Percentiles rank a stretch among this genome's conserved stretches.
phyloP scores from a whole-genome alignment of 768 basidiomycete species.

The Tricholoma sp. region DNA sequence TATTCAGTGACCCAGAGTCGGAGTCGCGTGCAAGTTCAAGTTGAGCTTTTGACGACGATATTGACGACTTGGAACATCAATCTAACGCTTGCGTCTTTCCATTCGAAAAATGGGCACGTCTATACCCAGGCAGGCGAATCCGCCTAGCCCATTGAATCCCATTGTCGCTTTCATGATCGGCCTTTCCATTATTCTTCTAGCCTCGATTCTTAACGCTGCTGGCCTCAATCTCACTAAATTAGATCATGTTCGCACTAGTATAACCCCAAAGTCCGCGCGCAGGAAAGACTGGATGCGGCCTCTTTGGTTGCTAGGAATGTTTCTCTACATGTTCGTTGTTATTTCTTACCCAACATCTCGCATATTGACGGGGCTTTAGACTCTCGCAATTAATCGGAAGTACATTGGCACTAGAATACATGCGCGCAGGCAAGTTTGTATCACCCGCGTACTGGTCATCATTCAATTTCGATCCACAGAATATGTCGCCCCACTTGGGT shows the following conservation, averaged over 20 bases:
- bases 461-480: constrained; percentile 36
- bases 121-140: neutral
- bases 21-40: neutral
- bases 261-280: constrained; percentile 71
- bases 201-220: constrained; percentile 84
- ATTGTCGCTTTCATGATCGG: constrained; percentile 80
- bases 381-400: constrained; percentile 84
- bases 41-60: neutral
- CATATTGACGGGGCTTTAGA: constrained; percentile 28
- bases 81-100: neutral
- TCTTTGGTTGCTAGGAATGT: constrained; percentile 88
- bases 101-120: constrained; percentile 2
- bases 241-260: constrained; percentile 79
- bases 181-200: constrained; percentile 75
- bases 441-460: neutral
- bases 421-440: constrained; percentile 64
- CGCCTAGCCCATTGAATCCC: constrained; percentile 31
- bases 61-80: neutral
- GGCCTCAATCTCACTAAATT: constrained; percentile 95
- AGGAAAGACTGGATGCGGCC: constrained; percentile 78
- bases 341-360: neutral
- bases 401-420: constrained; percentile 82
- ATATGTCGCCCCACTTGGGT: constrained; percentile 95
- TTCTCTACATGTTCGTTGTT: constrained; percentile 78
- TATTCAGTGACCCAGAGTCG: neutral